Evolutionary conservation across 1,284 basidiomycete species (phyloP).

Genomic region (Ganoderma meredithae): DNA sequence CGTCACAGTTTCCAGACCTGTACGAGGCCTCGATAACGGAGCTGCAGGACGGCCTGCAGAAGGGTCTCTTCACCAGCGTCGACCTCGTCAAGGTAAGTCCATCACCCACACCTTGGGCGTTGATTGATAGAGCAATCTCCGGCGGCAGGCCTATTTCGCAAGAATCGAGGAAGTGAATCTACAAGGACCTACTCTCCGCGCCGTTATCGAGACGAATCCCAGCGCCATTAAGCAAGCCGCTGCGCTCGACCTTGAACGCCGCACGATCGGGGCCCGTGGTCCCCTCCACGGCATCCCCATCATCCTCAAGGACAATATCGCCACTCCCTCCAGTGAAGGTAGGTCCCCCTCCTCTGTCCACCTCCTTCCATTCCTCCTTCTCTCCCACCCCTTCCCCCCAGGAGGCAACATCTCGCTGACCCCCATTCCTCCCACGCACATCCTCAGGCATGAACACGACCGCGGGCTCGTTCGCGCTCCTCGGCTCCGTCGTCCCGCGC

Average conservation of each 20-base stretch:
- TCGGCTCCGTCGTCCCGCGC: conserved; percentile 49
- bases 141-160: conserved; percentile 65
- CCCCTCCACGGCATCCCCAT: conserved; percentile 75
- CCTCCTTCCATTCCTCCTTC: neutral
- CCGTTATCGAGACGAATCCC: conserved; percentile 70
- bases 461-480: conserved; percentile 51
- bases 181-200: conserved; percentile 64
- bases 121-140: neutral
- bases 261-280: conserved; percentile 54
- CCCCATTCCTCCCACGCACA: conserved; percentile 27
- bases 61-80: conserved; percentile 64
- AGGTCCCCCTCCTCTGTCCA: neutral
- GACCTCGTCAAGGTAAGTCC: conserved; percentile 65
- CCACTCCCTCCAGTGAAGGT: conserved; percentile 63
- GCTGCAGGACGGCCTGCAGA: conserved; percentile 53
- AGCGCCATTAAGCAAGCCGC: conserved; percentile 63
- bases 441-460: conserved; percentile 71
- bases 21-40: conserved; percentile 69
- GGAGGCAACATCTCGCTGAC: neutral
- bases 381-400: neutral
- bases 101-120: neutral
- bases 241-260: conserved; percentile 60
- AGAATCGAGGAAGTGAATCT: conserved; percentile 77
- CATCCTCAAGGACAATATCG: conserved; percentile 68
- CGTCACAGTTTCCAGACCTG: conserved; percentile 54